A percentile compares a stretch with the other conserved stretches of the same genome.
Conservation (phyloP, 2,329 filamentous ascomycete species). For the Pyricularia sp. region DNA sequence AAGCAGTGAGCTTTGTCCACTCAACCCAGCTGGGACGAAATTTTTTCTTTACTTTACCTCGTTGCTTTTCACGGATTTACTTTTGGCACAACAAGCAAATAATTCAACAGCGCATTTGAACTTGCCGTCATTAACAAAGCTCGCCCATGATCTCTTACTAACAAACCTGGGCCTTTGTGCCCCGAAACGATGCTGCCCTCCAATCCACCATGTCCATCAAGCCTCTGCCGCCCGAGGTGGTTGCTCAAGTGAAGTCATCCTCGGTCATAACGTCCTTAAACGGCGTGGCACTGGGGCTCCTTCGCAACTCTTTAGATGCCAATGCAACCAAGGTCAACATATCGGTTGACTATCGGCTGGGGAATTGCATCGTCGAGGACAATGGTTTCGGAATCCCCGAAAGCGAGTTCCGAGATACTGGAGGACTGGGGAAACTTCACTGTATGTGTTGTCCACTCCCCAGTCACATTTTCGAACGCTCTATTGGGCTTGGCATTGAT, state of each 20-base stretch:
- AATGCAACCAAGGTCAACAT: conserved; percentile 55
- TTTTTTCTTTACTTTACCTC: neutral
- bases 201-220: conserved; percentile 45
- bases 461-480: neutral
- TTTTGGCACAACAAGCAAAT: neutral
- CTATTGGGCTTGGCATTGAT: conserved; percentile 8
- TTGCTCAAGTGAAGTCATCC: conserved; percentile 74
- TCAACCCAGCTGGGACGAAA: neutral
- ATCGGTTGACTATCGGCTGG: conserved; percentile 60
- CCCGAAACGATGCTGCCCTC: neutral
- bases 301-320: conserved; percentile 80
- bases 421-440: conserved; percentile 60
- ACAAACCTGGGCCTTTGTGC: neutral
- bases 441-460: conserved; percentile 35
- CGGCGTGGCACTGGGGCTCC: conserved; percentile 54
- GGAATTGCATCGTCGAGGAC: conserved; percentile 71
- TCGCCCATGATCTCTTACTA: neutral
- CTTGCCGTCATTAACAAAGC: neutral
- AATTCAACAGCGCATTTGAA: neutral
- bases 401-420: conserved; percentile 54
- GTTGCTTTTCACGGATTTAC: neutral
- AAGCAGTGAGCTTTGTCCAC: neutral
- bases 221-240: conserved; percentile 55
- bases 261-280: conserved; percentile 64
- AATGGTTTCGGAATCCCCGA: conserved; percentile 67